Conservation (phyloP, 140 eudicot genomes). For the Stevia rebaudiana region DNA sequence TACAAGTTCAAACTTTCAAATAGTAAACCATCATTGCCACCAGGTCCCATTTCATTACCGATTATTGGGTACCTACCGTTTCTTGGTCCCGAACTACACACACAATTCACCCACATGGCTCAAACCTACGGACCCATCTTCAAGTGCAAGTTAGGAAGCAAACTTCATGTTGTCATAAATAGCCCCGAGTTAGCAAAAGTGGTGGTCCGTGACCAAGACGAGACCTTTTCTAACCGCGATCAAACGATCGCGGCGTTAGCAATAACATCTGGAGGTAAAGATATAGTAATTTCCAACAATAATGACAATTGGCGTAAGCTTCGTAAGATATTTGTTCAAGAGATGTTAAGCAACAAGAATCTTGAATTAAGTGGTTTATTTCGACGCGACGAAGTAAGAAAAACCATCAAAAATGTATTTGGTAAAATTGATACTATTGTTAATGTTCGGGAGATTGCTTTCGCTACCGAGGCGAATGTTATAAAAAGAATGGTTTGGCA, state of each 20-base stretch:
- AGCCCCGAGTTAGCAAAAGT: neutral
- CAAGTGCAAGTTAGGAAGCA: neutral
- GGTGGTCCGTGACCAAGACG: neutral
- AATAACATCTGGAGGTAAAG: constrained; percentile 1
- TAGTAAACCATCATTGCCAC: neutral
- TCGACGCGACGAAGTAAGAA: constrained; percentile 11
- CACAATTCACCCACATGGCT: neutral
- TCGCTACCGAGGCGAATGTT: constrained; percentile 15
- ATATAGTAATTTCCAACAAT: constrained; percentile 7
- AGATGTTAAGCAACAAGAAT: constrained; percentile 16
- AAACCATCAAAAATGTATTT: constrained; percentile 6
- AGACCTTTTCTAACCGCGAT: constrained; percentile 7
- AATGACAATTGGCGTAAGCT: neutral
- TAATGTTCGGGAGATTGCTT: constrained; percentile 12
- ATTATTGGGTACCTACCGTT: neutral
- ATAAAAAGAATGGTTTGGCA: constrained; percentile 32
- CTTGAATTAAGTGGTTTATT: constrained; percentile 2
- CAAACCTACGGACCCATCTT: neutral
- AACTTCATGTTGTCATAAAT: neutral
- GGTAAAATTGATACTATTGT: constrained; percentile 2
- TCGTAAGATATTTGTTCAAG: constrained; percentile 15
- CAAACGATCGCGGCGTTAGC: neutral
- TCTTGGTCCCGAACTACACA: neutral
- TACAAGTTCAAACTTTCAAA: neutral
- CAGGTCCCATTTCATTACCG: neutral